Evolutionary conservation across 1,284 basidiomycete species (phyloP), one percentile per base, ranked within the genome.

Genomic region (Ceratobasidium sp.): DNA sequence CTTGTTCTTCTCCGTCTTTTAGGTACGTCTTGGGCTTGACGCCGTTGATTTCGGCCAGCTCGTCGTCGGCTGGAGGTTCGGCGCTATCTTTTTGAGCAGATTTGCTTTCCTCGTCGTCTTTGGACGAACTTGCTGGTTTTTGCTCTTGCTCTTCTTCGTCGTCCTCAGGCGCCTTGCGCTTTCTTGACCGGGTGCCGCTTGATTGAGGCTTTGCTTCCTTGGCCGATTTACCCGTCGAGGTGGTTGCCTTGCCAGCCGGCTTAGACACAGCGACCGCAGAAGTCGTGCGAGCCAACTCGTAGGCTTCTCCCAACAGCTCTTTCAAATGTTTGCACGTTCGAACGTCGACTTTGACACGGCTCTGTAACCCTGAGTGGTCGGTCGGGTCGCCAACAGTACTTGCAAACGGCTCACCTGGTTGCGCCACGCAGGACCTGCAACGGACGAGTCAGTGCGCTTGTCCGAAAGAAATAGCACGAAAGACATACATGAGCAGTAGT

Each of bases 21-120:
- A 85, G 73, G 39, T 78, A 60, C 5, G 82, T 80, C 43, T 83
- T 82, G 34, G 84, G 85, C 75, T 83, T 83, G 58, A 84, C 76
- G 23, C 84, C 84, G 74, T 82, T 80, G 53, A 85, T 85, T 75
- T 81, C 80, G 48, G 81, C 82, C 16, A 85, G 79, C 72, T 82
- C 81, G 73, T 85, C 83, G 2, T 28, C 58, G 2, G 72, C 14
- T n/a, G 36, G 14, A 23, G 53, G 14, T 67, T 60, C 39, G 4
- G 18, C 32, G 32, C 36, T 32, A 21, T 59, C 67, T 12, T 8
- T 32, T 43, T 58, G 41, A 9, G 46, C 43, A 26, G 53, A 18
- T n/a, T 28, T 39, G 5, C n/a, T 10, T 16, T 45, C 64, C 18
- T 69, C 18, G 26, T 3, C 23, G 39, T 28, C 52, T 3, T 61